These are phyloP conservation scores for Dioscorea alata DNA, from an alignment of 106 monocot genomes.

Conservation along the genomic window DNA sequence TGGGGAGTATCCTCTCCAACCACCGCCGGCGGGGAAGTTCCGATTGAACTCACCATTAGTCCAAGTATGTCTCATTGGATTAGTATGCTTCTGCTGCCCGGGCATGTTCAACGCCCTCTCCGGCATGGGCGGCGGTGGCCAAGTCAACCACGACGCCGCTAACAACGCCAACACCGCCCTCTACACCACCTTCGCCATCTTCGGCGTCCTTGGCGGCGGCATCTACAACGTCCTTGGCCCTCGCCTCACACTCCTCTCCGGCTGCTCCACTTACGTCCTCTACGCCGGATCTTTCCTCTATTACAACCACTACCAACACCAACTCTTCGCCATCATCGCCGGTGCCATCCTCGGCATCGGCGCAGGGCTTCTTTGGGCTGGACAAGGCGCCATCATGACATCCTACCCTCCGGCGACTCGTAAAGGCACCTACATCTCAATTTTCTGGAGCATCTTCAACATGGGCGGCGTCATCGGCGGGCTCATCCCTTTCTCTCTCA, in stretches of 20 bases:
- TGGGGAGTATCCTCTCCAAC: no score
- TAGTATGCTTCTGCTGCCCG: conserved; percentile 98
- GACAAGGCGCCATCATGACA: conserved; percentile 89
- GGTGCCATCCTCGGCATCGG: conserved; percentile 83
- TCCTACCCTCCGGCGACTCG: conserved; percentile 58
- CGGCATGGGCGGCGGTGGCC: conserved; percentile 92
- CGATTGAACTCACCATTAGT: conserved; percentile 79
- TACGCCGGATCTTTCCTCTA: conserved; percentile 90
- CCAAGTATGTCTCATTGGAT: conserved; percentile 74
- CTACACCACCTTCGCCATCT: conserved; percentile 84
- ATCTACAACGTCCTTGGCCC: conserved; percentile 90
- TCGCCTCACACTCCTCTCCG: conserved; percentile 73
- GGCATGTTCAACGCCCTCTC: conserved; percentile 99
- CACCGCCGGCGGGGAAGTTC: neutral
- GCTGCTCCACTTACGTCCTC: conserved; percentile 81
- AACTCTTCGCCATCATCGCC: conserved; percentile 62
- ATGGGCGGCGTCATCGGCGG: conserved; percentile 92
- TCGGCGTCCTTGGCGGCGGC: conserved; percentile 84
- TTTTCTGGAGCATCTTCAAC: conserved; percentile 97
- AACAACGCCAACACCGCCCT: conserved; percentile 99
- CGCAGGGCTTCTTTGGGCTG: conserved; percentile 91
- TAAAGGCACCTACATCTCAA: conserved; percentile 78
- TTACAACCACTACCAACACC: conserved; percentile 75
- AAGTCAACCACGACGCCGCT: conserved; percentile 61
- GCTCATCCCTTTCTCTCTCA: conserved; percentile 82